phyloP scores from a whole-genome alignment of 768 basidiomycete genomes.

The Daedaleopsis nitida region DNA sequence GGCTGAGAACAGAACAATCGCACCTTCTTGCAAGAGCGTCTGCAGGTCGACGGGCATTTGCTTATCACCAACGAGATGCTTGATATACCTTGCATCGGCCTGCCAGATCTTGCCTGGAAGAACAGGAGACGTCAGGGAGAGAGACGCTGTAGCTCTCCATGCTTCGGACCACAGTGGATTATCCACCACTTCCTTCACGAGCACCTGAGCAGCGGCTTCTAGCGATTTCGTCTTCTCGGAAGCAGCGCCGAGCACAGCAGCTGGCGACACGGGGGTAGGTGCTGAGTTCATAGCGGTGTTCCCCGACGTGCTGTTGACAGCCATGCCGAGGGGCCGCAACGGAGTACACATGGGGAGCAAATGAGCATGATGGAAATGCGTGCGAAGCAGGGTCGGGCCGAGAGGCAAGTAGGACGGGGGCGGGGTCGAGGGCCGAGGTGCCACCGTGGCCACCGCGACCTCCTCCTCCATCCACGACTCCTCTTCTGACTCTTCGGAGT shows the following conservation, averaged over 20 bases:
- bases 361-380: conserved; percentile 64
- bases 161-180: conserved; percentile 69
- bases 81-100: conserved; percentile 51
- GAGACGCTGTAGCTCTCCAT: conserved; percentile 49
- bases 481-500: conserved; percentile 42
- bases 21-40: conserved; percentile 41
- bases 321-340: conserved; percentile 59
- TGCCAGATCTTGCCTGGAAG: conserved; percentile 52
- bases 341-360: conserved; percentile 65
- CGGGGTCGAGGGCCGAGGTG: conserved; percentile 67
- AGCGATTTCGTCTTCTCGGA: conserved; percentile 68
- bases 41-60: conserved; percentile 46
- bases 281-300: conserved; percentile 56
- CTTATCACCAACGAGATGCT: conserved; percentile 45
- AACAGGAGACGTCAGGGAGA: conserved; percentile 22
- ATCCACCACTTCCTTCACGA: conserved; percentile 73
- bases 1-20: not conserved
- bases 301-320: conserved; percentile 20
- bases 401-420: conserved; percentile 70
- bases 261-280: conserved; percentile 85
- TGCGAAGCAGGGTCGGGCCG: conserved; percentile 67
- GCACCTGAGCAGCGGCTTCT: conserved; percentile 62
- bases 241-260: conserved; percentile 62
- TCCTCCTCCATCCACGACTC: conserved; percentile 34
- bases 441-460: conserved; percentile 32